Percentiles rank a stretch among this genome's conserved stretches.
phyloP scores from a whole-genome alignment of 2,329 filamentous ascomycete genomes.

The Colletotrichum sp. region DNA sequence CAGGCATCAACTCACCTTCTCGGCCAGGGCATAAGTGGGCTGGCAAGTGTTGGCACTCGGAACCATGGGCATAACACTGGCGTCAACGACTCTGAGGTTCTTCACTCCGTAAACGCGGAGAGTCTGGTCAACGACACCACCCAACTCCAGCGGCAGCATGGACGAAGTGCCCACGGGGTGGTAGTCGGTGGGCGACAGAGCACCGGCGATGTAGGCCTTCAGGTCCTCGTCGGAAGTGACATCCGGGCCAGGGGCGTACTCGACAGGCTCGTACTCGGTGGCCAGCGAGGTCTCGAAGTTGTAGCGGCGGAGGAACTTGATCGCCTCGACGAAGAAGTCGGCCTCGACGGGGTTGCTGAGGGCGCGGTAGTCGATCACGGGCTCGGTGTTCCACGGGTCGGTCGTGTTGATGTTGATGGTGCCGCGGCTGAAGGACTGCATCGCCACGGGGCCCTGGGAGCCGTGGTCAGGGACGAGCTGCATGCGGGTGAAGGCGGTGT shows the following conservation, averaged over 20 bases:
- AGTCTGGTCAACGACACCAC: conserved; percentile 35
- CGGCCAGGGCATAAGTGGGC: conserved; percentile 41
- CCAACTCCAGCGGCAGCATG: conserved; percentile 49
- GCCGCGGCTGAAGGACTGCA: conserved; percentile 41
- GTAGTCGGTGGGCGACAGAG: conserved; percentile 31
- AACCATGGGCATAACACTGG: conserved; percentile 34
- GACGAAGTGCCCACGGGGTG: conserved; percentile 54
- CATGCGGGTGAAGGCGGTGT: conserved; percentile 38
- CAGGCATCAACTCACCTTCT: conserved; percentile 26
- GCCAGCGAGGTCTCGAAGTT: conserved; percentile 40
- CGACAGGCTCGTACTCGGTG: conserved; percentile 34
- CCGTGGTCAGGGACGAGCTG: conserved; percentile 25
- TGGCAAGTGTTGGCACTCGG: conserved; percentile 33
- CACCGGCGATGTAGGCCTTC: conserved; percentile 21
- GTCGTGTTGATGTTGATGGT: conserved; percentile 42
- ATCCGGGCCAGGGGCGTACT: conserved; percentile 34
- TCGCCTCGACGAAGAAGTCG: conserved; percentile 40
- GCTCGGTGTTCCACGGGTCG: conserved; percentile 38
- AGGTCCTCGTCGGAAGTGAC: conserved; percentile 38
- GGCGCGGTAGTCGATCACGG: conserved; percentile 42
- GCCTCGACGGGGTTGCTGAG: conserved; percentile 43
- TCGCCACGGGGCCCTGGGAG: conserved; percentile 26
- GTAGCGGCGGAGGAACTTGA: conserved; percentile 39
- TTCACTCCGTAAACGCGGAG: conserved; percentile 34
- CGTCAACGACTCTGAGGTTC: conserved; percentile 31